These are phyloP conservation scores for Rhodofomes roseus DNA, from an alignment of 1,284 basidiomycete genomes.

Conservation along the genomic window DNA sequence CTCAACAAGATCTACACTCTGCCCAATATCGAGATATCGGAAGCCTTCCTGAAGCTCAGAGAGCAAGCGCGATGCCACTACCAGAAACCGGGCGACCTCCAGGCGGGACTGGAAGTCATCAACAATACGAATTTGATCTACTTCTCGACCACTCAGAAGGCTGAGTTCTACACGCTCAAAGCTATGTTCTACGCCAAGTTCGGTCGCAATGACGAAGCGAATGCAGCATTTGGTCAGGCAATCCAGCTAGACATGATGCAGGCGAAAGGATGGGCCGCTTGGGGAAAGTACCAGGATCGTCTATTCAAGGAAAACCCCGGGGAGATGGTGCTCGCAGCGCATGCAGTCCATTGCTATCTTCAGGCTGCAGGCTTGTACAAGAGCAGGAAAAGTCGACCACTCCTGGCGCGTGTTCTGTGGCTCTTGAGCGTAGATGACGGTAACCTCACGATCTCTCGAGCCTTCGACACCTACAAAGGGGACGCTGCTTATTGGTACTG, in stretches of 20 bases:
- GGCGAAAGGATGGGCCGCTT: conserved; percentile 98
- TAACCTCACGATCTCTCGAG: conserved; percentile 73
- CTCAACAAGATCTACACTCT: conserved; percentile 98
- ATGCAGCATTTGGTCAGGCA: conserved; percentile 89
- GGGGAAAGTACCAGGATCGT: conserved; percentile 94
- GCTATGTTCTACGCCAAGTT: conserved; percentile 97
- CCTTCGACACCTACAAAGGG: conserved; percentile 96
- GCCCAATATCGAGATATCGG: conserved; percentile 99
- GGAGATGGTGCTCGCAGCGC: conserved; percentile 78
- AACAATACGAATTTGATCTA: conserved; percentile 99
- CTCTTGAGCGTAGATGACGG: conserved; percentile 92
- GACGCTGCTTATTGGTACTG: conserved; percentile 98
- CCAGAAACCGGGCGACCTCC: conserved; percentile 91
- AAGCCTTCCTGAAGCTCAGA: conserved; percentile 97
- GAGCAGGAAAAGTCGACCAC: conserved; percentile 88
- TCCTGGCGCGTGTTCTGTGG: conserved; percentile 94
- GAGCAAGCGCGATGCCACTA: conserved; percentile 99
- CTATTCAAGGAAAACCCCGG: conserved; percentile 84
- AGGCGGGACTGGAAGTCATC: conserved; percentile 95
- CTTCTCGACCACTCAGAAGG: conserved; percentile 93
- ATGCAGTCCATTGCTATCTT: conserved; percentile 96
- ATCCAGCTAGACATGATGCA: conserved; percentile 95
- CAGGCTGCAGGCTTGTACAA: conserved; percentile 98
- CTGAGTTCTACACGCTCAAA: conserved; percentile 99
- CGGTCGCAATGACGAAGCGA: conserved; percentile 88